Evolutionary conservation across 345 rosid species (phyloP).

Genomic region (Eutrema yunnanense): DNA sequence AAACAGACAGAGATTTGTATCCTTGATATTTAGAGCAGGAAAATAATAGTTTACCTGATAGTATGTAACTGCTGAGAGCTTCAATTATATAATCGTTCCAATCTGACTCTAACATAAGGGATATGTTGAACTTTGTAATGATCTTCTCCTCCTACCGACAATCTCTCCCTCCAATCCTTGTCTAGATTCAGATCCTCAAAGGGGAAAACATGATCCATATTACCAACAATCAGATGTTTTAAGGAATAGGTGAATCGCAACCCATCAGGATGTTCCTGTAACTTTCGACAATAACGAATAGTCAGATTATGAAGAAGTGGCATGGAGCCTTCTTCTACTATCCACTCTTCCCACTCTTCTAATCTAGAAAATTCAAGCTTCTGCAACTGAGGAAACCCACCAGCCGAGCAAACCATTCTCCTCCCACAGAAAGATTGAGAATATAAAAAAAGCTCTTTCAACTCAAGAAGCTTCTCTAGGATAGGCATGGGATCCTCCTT

Average conservation of each 20-base stretch:
- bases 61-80: too few relatives aligned
- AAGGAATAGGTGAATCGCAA: neutral
- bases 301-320: neutral
- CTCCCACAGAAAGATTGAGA: neutral
- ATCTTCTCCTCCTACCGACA: neutral
- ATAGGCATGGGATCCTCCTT: neutral
- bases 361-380: neutral
- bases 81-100: too few relatives aligned
- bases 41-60: too few relatives aligned
- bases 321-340: neutral
- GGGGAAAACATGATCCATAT: too few relatives aligned
- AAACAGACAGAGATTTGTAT: too few relatives aligned
- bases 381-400: neutral
- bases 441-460: neutral
- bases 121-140: neutral
- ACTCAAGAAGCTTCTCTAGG: neutral
- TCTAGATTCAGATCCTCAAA: neutral
- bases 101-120: neutral
- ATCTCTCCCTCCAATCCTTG: neutral
- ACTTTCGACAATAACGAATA: rapidly evolving
- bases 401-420: neutral
- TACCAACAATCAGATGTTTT: neutral
- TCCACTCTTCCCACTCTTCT: neutral
- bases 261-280: neutral
- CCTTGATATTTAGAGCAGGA: too few relatives aligned